phyloP scores from a whole-genome alignment of 1,284 basidiomycete genomes.

The Ganoderma resinaceum region DNA sequence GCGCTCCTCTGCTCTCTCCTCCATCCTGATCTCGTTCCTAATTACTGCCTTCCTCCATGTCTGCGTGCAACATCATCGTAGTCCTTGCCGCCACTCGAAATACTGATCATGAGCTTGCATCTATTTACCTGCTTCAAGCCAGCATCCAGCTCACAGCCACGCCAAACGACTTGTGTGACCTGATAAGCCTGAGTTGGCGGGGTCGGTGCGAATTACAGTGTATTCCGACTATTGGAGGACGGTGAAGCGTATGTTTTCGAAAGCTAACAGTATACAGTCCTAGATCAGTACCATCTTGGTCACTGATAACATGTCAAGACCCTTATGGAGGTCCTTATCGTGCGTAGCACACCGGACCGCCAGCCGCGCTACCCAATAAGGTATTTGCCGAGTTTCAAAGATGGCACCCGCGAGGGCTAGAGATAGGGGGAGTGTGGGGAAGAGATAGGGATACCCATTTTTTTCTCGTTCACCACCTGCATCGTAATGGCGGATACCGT shows the following conservation, averaged over 20 bases:
- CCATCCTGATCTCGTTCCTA: neutral
- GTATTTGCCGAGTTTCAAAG: neutral
- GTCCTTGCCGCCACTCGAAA: neutral
- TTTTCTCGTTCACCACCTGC: neutral
- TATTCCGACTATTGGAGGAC: neutral
- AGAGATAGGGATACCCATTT: neutral
- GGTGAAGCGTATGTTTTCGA: neutral
- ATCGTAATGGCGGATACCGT: slow-evolving; percentile 44
- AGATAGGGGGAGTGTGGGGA: neutral
- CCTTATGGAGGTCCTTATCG: slow-evolving; percentile 1
- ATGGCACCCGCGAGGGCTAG: neutral
- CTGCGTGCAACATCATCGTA: neutral
- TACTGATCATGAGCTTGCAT: neutral
- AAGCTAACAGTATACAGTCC: neutral
- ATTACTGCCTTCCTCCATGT: neutral
- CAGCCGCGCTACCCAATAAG: neutral
- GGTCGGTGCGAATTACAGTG: neutral
- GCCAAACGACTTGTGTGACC: neutral
- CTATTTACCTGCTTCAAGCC: neutral
- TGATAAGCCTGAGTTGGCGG: neutral
- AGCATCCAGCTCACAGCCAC: neutral
- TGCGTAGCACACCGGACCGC: neutral
- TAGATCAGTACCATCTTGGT: neutral
- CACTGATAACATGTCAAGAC: neutral
- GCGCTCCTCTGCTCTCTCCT: neutral